These are phyloP conservation scores for Setomelanomma holmii DNA, from an alignment of 2,329 filamentous ascomycete species.

Conservation along the genomic window DNA sequence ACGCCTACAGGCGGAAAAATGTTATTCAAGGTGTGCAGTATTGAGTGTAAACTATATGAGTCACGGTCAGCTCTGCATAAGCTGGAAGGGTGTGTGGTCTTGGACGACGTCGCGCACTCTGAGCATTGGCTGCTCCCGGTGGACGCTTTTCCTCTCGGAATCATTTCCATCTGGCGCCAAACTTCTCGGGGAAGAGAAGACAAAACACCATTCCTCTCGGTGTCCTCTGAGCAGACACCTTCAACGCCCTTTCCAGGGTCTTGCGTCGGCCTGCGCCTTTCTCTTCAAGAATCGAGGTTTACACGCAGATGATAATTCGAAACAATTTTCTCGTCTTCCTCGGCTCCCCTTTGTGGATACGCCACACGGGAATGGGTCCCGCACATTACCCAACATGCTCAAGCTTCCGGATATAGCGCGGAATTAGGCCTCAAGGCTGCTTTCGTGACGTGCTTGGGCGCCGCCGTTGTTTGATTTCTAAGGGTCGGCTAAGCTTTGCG, in stretches of 20 bases:
- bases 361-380: not conserved
- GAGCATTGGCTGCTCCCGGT: not conserved
- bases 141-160: not conserved
- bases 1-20: constrained; percentile 18
- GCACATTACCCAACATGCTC: not conserved
- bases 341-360: not conserved
- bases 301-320: not conserved
- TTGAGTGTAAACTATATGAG: not conserved
- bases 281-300: not conserved
- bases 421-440: constrained; percentile 2
- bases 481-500: constrained; percentile 6
- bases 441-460: constrained; percentile 17
- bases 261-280: not conserved
- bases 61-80: not conserved
- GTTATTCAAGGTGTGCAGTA: constrained; percentile 6
- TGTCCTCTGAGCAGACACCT: no score
- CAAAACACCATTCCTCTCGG: constrained; percentile 1
- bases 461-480: constrained; percentile 8
- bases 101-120: not conserved
- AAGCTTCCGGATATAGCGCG: constrained; percentile 6
- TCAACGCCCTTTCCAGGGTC: not conserved
- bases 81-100: not conserved
- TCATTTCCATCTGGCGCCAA: not conserved
- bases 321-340: not conserved
- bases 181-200: constrained; percentile 6